A percentile compares a stretch with the other conserved stretches of the same genome.
These are phyloP conservation scores for Epichloe amarillans DNA, from an alignment of 2,329 filamentous ascomycete species.

Conservation along the genomic window DNA sequence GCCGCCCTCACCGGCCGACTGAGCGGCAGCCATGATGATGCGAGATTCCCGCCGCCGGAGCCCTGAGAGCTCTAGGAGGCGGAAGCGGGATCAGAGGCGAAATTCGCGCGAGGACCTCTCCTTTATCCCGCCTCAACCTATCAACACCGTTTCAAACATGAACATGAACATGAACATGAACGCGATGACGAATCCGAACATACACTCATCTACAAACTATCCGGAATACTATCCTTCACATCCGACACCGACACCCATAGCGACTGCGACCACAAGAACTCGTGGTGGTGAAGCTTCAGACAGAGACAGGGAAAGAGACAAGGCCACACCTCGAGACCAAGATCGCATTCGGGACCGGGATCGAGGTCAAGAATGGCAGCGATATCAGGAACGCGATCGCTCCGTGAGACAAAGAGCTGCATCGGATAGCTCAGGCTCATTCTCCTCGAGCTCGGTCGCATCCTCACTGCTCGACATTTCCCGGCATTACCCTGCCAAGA, in stretches of 20 bases:
- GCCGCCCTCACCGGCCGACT: constrained; percentile 8
- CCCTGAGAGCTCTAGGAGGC: constrained; percentile 40
- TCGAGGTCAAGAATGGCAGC: constrained; percentile 1
- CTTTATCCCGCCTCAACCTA: constrained; percentile 9
- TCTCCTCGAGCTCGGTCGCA: constrained; percentile 35
- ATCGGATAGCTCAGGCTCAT: constrained; percentile 25
- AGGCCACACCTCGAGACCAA: neutral
- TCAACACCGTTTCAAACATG: constrained; percentile 7
- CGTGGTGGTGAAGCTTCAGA: neutral
- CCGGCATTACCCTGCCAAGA: constrained; percentile 31
- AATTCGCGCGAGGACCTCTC: constrained; percentile 18
- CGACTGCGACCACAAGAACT: constrained; percentile 4
- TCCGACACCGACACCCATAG: constrained; percentile 5
- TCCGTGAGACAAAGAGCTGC: constrained; percentile 8
- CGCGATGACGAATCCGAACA: constrained; percentile 2
- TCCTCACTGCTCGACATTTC: constrained; percentile 56
- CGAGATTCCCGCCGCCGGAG: constrained; percentile 42
- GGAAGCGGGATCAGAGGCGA: constrained; percentile 23
- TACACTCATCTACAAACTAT: neutral
- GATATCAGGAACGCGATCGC: constrained; percentile 8
- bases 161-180: constrained; percentile 3
- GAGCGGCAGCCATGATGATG: constrained; percentile 37
- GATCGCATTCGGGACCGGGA: neutral
- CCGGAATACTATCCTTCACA: constrained; percentile 4
- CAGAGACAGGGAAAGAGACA: neutral